Evolutionary conservation across 768 basidiomycete species (phyloP).

Genomic region (Melanogaster broomeanus): DNA sequence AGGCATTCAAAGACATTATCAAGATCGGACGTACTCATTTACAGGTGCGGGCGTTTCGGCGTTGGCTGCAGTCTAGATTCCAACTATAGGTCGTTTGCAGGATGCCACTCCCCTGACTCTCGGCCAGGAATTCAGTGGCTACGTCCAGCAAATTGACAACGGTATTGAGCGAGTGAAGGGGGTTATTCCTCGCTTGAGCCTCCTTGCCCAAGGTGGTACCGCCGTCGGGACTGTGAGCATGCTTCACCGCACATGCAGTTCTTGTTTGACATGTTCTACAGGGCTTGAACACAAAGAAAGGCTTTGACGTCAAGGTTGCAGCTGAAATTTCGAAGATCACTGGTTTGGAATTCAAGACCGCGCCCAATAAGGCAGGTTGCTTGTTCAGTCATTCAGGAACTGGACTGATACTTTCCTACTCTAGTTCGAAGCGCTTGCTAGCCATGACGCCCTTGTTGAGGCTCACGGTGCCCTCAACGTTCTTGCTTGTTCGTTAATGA

Average conservation of each 20-base stretch:
- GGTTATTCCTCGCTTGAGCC: constrained; percentile 81
- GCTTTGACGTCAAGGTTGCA: constrained; percentile 95
- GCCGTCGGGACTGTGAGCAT: constrained; percentile 91
- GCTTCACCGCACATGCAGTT: not conserved
- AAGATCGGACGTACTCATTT: constrained; percentile 99
- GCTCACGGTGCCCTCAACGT: constrained; percentile 96
- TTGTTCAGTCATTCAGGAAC: not conserved
- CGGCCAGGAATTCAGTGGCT: constrained; percentile 98
- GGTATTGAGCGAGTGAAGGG: constrained; percentile 83
- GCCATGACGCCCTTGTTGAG: constrained; percentile 98
- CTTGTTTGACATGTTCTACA: constrained; percentile 32
- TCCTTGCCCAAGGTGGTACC: constrained; percentile 96
- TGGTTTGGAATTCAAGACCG: constrained; percentile 89
- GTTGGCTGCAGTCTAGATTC: not conserved
- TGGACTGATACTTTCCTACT: constrained; percentile 8
- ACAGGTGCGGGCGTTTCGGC: constrained; percentile 47
- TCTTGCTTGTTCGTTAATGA: constrained; percentile 96
- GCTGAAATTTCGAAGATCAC: constrained; percentile 89
- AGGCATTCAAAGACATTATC: constrained; percentile 87
- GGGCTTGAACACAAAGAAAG: constrained; percentile 96
- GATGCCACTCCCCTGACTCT: constrained; percentile 97
- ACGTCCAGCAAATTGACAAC: constrained; percentile 92
- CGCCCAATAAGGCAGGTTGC: constrained; percentile 86
- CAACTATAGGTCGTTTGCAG: constrained; percentile 38
- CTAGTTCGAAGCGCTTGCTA: constrained; percentile 95